Conservation (phyloP, 1,284 basidiomycete species). For the Boletus hoseneyae region DNA sequence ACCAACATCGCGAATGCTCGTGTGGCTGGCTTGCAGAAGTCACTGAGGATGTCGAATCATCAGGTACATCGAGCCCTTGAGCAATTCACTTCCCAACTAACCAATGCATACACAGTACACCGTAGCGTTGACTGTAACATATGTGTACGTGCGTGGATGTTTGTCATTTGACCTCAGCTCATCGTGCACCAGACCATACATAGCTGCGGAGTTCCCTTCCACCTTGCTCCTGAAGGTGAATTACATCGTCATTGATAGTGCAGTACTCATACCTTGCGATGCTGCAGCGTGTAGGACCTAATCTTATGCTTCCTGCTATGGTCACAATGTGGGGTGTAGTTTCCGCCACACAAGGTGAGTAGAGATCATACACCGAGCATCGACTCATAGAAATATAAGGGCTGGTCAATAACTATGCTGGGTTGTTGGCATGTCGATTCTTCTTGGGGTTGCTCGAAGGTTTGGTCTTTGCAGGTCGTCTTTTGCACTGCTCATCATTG, state of each 20-base stretch:
- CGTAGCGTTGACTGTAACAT: constrained; percentile 51
- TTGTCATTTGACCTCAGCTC: not conserved
- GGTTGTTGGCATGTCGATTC: constrained; percentile 58
- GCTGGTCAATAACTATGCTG: constrained; percentile 47
- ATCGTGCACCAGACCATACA: constrained; percentile 45
- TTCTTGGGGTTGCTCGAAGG: constrained; percentile 65
- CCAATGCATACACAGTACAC: constrained; percentile 36
- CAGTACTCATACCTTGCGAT: not conserved
- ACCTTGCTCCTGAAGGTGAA: constrained; percentile 53
- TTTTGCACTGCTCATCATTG: constrained; percentile 28
- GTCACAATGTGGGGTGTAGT: constrained; percentile 58
- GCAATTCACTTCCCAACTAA: not conserved
- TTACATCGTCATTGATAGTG: not conserved
- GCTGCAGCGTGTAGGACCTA: constrained; percentile 51
- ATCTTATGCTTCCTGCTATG: constrained; percentile 54
- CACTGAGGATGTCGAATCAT: constrained; percentile 48
- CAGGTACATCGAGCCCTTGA: constrained; percentile 30
- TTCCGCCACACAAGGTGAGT: constrained; percentile 49
- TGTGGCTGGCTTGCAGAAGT: constrained; percentile 53
- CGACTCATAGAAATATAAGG: constrained; percentile 34
- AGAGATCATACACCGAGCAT: not conserved
- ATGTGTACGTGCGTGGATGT: constrained; percentile 35
- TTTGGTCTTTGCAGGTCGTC: constrained; percentile 34
- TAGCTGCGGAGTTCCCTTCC: constrained; percentile 54
- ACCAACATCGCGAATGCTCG: constrained; percentile 59